Evolutionary conservation across 2,329 filamentous ascomycete genomes (phyloP).

Genomic region (Aspergillus quadrilineatus): DNA sequence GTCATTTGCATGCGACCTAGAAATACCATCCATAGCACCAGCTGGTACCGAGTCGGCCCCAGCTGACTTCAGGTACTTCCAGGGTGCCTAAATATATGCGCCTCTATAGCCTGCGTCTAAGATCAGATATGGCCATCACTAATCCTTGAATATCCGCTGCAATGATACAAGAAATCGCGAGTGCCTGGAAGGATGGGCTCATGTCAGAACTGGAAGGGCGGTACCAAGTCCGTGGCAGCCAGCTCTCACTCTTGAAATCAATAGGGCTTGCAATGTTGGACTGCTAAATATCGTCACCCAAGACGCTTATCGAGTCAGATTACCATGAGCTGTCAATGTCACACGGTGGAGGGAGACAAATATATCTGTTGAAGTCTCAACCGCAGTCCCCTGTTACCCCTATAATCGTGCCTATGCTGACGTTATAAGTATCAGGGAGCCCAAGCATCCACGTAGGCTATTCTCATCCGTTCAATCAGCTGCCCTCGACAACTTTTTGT

Average conservation of each 20-base stretch:
- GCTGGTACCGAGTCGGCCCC: no score
- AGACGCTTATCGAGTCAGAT: slow-evolving; percentile 1
- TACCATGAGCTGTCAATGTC: not conserved
- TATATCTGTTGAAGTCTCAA: not conserved
- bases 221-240: not conserved
- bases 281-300: not conserved
- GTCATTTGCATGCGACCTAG: no score
- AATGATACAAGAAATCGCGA: not conserved
- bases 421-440: not conserved
- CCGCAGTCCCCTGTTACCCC: not conserved
- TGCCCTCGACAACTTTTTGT: not conserved
- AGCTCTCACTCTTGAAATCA: not conserved
- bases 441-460: not conserved
- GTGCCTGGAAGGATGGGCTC: slow-evolving; percentile 1
- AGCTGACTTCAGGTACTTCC: no score
- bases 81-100: not conserved
- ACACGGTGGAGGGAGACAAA: slow-evolving; percentile 2
- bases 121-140: not conserved
- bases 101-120: not conserved
- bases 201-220: slow-evolving; percentile 1
- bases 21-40: no score
- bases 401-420: not conserved
- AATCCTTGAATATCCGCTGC: slow-evolving; percentile 1
- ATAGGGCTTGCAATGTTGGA: not conserved
- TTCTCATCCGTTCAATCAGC: not conserved